Evolutionary conservation across 768 basidiomycete species (phyloP).

Genomic region (Tephrocybe sp.): DNA sequence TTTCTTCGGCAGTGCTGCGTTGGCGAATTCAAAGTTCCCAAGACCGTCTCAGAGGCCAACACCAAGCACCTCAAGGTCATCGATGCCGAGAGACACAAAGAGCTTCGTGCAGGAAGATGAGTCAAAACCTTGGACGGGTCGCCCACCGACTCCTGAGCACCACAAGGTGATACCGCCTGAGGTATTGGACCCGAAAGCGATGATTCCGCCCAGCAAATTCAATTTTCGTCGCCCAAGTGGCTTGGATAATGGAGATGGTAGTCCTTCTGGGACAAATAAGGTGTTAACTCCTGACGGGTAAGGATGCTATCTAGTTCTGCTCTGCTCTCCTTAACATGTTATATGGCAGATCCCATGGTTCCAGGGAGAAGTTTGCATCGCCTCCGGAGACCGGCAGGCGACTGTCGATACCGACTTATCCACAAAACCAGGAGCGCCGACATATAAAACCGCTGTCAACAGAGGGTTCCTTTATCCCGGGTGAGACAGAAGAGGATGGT

Average conservation of each 20-base stretch:
- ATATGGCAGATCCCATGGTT: constrained; percentile 19
- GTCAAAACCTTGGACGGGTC: constrained; percentile 32
- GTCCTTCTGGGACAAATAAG: constrained; percentile 18
- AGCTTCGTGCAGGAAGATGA: constrained; percentile 24
- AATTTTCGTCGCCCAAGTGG: constrained; percentile 51
- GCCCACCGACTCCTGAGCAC: constrained; percentile 61
- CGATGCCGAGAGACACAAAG: constrained; percentile 8
- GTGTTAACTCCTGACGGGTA: constrained; percentile 27
- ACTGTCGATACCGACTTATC: constrained; percentile 15
- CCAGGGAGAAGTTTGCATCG: constrained; percentile 19
- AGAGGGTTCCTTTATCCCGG: constrained; percentile 70
- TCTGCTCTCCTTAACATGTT: neutral
- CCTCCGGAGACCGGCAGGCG: constrained; percentile 23
- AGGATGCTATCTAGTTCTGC: neutral
- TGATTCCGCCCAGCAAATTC: constrained; percentile 82
- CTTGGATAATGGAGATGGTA: constrained; percentile 22
- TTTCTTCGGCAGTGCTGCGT: constrained; percentile 81
- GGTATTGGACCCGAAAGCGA: constrained; percentile 73
- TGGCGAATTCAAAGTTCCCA: constrained; percentile 76
- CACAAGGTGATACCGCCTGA: constrained; percentile 76
- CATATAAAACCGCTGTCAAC: constrained; percentile 40
- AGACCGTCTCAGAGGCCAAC: constrained; percentile 41
- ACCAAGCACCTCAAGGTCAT: constrained; percentile 21
- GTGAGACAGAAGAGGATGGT: constrained; percentile 83
- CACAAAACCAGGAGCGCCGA: constrained; percentile 13